These are phyloP conservation scores for Geoglossum cookeanum DNA, from an alignment of 2,329 filamentous ascomycete species.

Conservation along the genomic window DNA sequence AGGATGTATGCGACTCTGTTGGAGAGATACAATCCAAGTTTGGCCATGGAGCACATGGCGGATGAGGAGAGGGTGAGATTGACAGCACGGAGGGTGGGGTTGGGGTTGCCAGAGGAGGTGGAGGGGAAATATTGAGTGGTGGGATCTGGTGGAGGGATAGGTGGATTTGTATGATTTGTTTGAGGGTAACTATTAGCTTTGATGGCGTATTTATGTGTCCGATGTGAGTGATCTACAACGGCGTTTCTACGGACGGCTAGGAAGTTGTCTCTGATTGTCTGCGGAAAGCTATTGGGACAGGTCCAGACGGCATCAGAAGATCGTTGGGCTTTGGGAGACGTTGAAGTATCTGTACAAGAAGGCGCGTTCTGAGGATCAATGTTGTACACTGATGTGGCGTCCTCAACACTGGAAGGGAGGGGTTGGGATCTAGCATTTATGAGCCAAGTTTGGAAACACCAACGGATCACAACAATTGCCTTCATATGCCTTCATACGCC, in stretches of 20 bases:
- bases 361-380: neutral
- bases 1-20: conserved; percentile 61
- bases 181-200: neutral
- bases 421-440: neutral
- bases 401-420: too few relatives aligned
- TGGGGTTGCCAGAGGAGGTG: conserved; percentile 50
- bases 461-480: neutral
- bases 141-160: conserved; percentile 26
- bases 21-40: conserved; percentile 85
- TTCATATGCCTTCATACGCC: neutral
- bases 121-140: neutral
- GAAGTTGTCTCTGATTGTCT: neutral
- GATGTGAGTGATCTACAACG: neutral
- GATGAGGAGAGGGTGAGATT: conserved; percentile 66
- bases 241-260: neutral
- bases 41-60: conserved; percentile 45
- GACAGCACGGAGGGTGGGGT: conserved; percentile 71
- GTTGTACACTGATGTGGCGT: neutral
- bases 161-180: conserved; percentile 3
- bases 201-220: neutral
- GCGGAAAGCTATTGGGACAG: neutral
- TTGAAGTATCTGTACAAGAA: neutral
- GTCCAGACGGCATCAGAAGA: neutral
- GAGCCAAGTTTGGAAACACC: conserved; percentile 1
- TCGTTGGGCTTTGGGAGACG: neutral